A percentile compares a stretch with the other conserved stretches of the same genome.
phyloP scores from a whole-genome alignment of 805 yeast species.

The Soucietia sequanensis region DNA sequence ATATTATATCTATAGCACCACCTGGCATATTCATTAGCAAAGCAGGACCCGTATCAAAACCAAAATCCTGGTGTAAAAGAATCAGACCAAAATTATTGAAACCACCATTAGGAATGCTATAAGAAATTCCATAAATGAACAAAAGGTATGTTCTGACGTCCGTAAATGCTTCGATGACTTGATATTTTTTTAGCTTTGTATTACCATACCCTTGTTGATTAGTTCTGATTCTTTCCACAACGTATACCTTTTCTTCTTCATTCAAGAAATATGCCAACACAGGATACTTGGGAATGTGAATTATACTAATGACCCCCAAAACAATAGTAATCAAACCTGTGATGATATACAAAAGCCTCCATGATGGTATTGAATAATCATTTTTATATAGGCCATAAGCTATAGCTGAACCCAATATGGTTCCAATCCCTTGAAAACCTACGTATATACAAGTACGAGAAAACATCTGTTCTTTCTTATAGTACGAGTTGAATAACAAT shows the following conservation, averaged over 20 bases:
- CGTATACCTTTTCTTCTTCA: conserved; percentile 30
- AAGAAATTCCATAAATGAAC: conserved; percentile 23
- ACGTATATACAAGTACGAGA: conserved; percentile 45
- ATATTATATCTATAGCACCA: conserved; percentile 6
- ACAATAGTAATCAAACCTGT: conserved; percentile 59
- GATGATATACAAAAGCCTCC: conserved; percentile 61
- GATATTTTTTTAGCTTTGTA: conserved; percentile 34
- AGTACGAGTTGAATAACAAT: not conserved
- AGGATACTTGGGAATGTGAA: conserved; percentile 44
- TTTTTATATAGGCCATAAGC: conserved; percentile 52
- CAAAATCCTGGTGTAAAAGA: conserved; percentile 25
- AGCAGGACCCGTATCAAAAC: conserved; percentile 20
- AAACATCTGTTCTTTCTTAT: conserved; percentile 34
- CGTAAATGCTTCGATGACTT: conserved; percentile 34
- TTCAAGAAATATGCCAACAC: conserved; percentile 19
- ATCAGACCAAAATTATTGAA: conserved; percentile 17
- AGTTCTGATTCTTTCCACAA: conserved; percentile 29
- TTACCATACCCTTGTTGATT: conserved; percentile 46
- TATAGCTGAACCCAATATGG: conserved; percentile 46
- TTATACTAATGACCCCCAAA: conserved; percentile 44
- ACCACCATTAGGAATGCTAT: conserved; percentile 23
- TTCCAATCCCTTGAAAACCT: conserved; percentile 41
- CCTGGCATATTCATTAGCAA: conserved; percentile 14
- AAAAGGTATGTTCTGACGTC: conserved; percentile 35
- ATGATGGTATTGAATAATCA: conserved; percentile 45